Percentiles rank a stretch among this genome's conserved stretches.
Evolutionary conservation across 495 filamentous ascomycete genomes (phyloP).

Genomic region (Opeltia flavorubescens): DNA sequence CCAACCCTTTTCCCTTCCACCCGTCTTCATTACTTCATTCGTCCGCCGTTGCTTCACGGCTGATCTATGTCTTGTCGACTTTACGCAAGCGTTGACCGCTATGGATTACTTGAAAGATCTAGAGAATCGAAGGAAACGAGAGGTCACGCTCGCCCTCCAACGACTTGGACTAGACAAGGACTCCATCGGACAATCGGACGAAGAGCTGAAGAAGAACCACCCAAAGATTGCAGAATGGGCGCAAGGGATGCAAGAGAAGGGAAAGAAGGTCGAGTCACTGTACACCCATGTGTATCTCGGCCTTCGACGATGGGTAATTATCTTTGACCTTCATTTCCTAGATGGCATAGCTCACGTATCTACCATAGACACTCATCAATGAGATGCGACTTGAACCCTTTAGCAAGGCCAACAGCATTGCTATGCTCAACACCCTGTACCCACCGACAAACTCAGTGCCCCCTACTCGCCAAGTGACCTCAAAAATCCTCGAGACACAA

Average conservation of each 20-base stretch:
- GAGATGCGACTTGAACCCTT: constrained; percentile 52
- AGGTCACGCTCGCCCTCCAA: constrained; percentile 32
- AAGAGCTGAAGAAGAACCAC: constrained; percentile 29
- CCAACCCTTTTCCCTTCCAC: constrained; percentile 52
- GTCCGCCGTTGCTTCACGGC: constrained; percentile 46
- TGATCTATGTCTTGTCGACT: constrained; percentile 47
- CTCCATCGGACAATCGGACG: constrained; percentile 22
- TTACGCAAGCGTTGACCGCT: constrained; percentile 55
- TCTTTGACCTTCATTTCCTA: background rate
- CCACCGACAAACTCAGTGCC: constrained; percentile 32
- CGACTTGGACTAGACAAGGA: constrained; percentile 30
- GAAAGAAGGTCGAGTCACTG: constrained; percentile 40
- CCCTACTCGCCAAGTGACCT: constrained; percentile 42
- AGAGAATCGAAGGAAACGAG: constrained; percentile 49
- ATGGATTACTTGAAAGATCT: constrained; percentile 60
- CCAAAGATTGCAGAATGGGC: constrained; percentile 43
- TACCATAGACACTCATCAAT: constrained; percentile 47
- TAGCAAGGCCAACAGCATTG: constrained; percentile 56
- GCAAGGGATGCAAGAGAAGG: constrained; percentile 35
- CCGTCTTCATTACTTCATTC: constrained; percentile 52
- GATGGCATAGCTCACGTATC: constrained; percentile 12
- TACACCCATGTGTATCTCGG: constrained; percentile 56
- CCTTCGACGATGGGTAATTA: constrained; percentile 54
- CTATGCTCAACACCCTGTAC: constrained; percentile 67
- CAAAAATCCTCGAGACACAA: constrained; percentile 38